A percentile compares a stretch with the other conserved stretches of the same genome.
Evolutionary conservation across 2,329 filamentous ascomycete genomes (phyloP).

Genomic region (Ophioceras dolichostomum): DNA sequence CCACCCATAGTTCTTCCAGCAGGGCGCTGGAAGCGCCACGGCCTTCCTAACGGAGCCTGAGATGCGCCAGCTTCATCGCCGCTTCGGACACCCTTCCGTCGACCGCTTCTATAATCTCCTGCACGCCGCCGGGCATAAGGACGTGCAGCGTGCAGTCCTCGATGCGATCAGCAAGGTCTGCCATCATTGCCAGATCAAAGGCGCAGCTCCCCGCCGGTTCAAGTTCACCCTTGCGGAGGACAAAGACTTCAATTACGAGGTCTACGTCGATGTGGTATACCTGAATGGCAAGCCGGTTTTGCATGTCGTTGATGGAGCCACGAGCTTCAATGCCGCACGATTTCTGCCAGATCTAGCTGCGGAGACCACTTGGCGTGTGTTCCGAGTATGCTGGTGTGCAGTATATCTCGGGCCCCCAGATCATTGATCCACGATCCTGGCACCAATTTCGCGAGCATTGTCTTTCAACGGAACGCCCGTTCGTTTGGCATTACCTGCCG

Average conservation of each 20-base stretch:
- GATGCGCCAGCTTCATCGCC: background rate
- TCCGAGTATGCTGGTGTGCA: too few species aligned
- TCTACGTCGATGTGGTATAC: background rate
- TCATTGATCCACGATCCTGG: background rate
- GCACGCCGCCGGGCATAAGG: background rate
- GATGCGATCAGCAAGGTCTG: background rate
- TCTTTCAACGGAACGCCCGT: background rate
- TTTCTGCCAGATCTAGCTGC: background rate
- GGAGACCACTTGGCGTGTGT: background rate
- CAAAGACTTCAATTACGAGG: background rate
- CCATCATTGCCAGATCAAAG: background rate
- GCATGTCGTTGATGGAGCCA: background rate
- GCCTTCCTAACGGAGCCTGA: background rate
- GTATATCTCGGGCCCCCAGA: too few species aligned
- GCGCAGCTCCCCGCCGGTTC: background rate
- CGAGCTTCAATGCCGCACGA: background rate
- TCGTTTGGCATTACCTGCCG: background rate
- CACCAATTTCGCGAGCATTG: background rate
- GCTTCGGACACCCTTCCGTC: background rate
- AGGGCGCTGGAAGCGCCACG: fast-evolving
- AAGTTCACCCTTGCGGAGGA: background rate
- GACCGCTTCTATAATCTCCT: background rate
- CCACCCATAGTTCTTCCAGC: background rate
- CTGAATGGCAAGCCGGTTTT: background rate
- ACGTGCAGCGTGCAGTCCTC: background rate